phyloP scores from a whole-genome alignment of 805 yeast species.

The Kazachstania kunashirensis region DNA sequence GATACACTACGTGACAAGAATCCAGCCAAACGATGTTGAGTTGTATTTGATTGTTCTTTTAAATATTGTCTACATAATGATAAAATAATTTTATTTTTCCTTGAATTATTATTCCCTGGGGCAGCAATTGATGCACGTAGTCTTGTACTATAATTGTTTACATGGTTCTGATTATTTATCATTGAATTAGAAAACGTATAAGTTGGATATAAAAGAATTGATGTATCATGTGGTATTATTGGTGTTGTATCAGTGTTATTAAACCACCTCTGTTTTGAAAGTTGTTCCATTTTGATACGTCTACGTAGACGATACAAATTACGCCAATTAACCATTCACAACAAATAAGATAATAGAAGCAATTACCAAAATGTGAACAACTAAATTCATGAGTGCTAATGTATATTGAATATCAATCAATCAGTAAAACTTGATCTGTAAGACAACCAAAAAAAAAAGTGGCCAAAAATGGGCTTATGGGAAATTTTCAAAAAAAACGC shows the following conservation, averaged over 20 bases:
- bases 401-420: too few relatives aligned
- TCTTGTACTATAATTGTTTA: constrained; percentile 32
- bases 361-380: too few relatives aligned
- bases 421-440: too few relatives aligned
- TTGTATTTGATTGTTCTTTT: constrained; percentile 8
- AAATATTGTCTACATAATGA: constrained; percentile 53
- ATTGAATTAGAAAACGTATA: constrained; percentile 29
- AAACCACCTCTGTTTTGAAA: constrained; percentile 1
- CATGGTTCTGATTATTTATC: too few relatives aligned
- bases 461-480: too few relatives aligned
- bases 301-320: not conserved
- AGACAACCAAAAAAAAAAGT: too few relatives aligned
- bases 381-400: too few relatives aligned
- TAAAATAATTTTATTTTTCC: constrained; percentile 62
- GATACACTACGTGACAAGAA: constrained; percentile 63
- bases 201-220: constrained; percentile 51
- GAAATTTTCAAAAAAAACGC: too few relatives aligned
- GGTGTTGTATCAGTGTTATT: not conserved
- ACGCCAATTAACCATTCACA: constrained; percentile 1
- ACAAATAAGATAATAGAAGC: too few relatives aligned
- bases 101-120: constrained; percentile 52
- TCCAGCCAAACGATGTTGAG: constrained; percentile 50
- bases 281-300: constrained; percentile 1
- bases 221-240: constrained; percentile 44
- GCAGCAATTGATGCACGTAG: constrained; percentile 63